Percentiles rank a stretch among this genome's conserved stretches.
Conservation (phyloP, 2,329 filamentous ascomycete genomes). For the Corinectria fuckeliana region DNA sequence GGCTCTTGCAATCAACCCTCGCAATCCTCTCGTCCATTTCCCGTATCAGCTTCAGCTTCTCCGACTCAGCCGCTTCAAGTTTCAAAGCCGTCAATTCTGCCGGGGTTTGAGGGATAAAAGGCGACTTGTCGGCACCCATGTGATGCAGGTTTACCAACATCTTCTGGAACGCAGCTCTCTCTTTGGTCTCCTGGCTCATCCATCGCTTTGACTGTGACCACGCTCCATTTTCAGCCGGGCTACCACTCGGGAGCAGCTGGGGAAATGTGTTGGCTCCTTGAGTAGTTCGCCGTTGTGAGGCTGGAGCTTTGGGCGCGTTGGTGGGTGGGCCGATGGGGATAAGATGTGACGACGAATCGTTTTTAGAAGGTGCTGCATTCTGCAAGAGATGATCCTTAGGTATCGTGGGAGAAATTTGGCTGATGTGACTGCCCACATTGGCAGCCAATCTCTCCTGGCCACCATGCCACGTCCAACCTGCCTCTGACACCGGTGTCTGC, state of each 20-base stretch:
- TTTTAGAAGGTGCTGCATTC: background rate
- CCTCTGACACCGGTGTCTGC: background rate
- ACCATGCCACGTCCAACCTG: background rate
- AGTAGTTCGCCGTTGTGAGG: background rate
- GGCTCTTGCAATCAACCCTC: slow-evolving; percentile 24
- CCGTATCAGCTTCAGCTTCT: slow-evolving; percentile 33
- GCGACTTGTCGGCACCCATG: slow-evolving; percentile 46
- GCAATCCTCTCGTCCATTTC: slow-evolving; percentile 34
- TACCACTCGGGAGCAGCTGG: background rate
- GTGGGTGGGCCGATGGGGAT: background rate
- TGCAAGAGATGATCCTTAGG: background rate
- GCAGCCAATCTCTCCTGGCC: background rate
- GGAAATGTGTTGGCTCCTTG: background rate
- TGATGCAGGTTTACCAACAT: slow-evolving; percentile 45
- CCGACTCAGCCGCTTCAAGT: slow-evolving; percentile 38
- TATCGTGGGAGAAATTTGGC: no score
- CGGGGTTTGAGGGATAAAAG: slow-evolving; percentile 45
- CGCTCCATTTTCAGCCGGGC: slow-evolving; percentile 32
- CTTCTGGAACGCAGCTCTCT: slow-evolving; percentile 45
- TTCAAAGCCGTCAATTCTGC: slow-evolving; percentile 44
- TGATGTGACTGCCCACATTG: background rate
- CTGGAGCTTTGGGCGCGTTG: slow-evolving; percentile 28
- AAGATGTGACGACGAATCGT: background rate
- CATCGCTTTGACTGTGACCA: slow-evolving; percentile 50
- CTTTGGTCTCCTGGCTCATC: slow-evolving; percentile 45